Percentiles rank a stretch among this genome's conserved stretches.
Conservation (phyloP, 2,329 filamentous ascomycete genomes). For the Verticillium dahliae region DNA sequence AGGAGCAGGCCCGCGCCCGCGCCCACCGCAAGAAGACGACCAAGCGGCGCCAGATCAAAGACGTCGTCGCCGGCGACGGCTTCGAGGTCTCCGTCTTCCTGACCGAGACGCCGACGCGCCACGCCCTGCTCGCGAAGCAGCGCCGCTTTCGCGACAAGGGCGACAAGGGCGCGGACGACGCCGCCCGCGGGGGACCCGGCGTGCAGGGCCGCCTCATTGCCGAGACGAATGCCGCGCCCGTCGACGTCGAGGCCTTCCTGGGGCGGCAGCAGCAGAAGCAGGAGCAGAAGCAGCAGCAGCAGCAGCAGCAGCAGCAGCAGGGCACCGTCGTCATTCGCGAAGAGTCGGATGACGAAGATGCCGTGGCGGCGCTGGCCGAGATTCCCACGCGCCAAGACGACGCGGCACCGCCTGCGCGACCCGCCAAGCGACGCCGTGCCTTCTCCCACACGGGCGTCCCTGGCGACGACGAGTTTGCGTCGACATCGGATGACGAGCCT, state of each 20-base stretch:
- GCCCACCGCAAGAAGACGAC: conserved; percentile 51
- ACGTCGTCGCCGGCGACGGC: conserved; percentile 84
- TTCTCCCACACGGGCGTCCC: conserved; percentile 9
- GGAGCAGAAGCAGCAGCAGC: too few species aligned
- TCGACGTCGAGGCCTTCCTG: conserved; percentile 38
- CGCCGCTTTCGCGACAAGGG: conserved; percentile 65
- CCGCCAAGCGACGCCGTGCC: conserved; percentile 15
- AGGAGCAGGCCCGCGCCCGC: conserved; percentile 65
- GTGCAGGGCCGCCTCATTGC: conserved; percentile 46
- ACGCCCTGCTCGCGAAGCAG: conserved; percentile 79
- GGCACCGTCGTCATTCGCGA: conserved; percentile 37
- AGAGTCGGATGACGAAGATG: conserved; percentile 53
- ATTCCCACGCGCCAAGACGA: conserved; percentile 41
- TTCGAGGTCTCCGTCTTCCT: conserved; percentile 95
- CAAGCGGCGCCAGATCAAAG: conserved; percentile 72
- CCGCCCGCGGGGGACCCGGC: too few species aligned
- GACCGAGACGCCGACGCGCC: conserved; percentile 76
- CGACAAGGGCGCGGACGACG: conserved; percentile 5
- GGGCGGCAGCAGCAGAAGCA: conserved; percentile 18
- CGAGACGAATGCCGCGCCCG: conserved; percentile 44
- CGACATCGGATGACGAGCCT: conserved; percentile 19
- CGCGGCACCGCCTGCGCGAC: conserved; percentile 11
- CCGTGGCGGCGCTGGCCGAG: conserved; percentile 44
- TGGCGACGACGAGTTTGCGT: conserved; percentile 24
- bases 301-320: conserved; percentile 19